phyloP scores from a whole-genome alignment of 306 rosid genomes.

The Corylus americana region DNA sequence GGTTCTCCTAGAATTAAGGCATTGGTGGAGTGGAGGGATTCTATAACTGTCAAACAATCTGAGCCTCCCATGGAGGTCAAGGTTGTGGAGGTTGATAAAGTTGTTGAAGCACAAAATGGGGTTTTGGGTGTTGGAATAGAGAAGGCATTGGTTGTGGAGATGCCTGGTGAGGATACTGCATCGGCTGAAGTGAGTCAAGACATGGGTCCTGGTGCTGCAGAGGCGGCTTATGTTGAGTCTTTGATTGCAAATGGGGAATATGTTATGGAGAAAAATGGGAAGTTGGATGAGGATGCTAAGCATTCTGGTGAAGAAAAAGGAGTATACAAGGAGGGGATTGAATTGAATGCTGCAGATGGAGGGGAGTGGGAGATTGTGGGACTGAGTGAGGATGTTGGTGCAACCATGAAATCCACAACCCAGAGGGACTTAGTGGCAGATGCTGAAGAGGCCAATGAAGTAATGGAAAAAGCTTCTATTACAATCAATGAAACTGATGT shows the following conservation, averaged over 20 bases:
- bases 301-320: constrained; percentile 18
- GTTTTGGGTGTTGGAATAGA: not conserved
- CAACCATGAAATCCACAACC: constrained; percentile 2
- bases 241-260: constrained; percentile 14
- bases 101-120: constrained; percentile 24
- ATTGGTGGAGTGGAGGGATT: constrained; percentile 13
- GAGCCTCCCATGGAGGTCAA: constrained; percentile 15
- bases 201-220: constrained; percentile 11
- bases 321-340: constrained; percentile 21
- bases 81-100: constrained; percentile 9
- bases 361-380: constrained; percentile 17
- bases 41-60: constrained; percentile 23
- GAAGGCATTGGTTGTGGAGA: constrained; percentile 21
- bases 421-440: constrained; percentile 16
- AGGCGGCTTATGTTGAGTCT: constrained; percentile 15
- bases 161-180: constrained; percentile 1
- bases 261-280: constrained; percentile 14
- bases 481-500: constrained; percentile 7
- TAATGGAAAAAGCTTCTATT: constrained; percentile 22
- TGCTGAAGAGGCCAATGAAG: not conserved
- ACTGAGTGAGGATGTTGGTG: constrained; percentile 12
- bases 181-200: constrained; percentile 19
- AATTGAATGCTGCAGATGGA: constrained; percentile 16
- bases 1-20: constrained; percentile 33
- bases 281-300: constrained; percentile 7